These are phyloP conservation scores for Lophium mytilinum DNA, from an alignment of 495 filamentous ascomycete species.

Conservation along the genomic window DNA sequence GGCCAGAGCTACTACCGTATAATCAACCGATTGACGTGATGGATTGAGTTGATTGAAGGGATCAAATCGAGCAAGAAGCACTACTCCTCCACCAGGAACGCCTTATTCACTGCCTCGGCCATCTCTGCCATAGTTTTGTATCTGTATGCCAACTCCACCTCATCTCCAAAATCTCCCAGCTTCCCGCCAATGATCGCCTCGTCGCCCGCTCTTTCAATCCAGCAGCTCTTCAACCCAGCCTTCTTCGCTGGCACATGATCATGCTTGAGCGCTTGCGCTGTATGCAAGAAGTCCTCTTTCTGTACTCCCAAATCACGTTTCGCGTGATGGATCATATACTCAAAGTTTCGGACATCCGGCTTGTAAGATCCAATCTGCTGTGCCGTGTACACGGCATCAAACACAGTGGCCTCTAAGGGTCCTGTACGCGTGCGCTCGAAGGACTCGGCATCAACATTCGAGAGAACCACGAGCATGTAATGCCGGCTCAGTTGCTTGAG, in stretches of 20 bases:
- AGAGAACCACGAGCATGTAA: constrained; percentile 20
- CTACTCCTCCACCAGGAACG: constrained; percentile 1
- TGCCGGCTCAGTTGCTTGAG: constrained; percentile 12
- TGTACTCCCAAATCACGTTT: constrained; percentile 13
- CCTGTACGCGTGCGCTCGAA: neutral
- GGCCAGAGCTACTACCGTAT: too few relatives aligned
- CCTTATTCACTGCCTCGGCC: constrained; percentile 16
- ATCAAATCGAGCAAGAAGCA: too few relatives aligned
- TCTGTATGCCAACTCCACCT: constrained; percentile 6
- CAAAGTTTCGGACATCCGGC: constrained; percentile 17
- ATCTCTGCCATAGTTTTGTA: constrained; percentile 20
- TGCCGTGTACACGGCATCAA: constrained; percentile 16
- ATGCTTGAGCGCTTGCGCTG: constrained; percentile 18
- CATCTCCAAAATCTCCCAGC: constrained; percentile 8
- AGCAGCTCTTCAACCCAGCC: constrained; percentile 10
- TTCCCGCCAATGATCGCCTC: too few relatives aligned
- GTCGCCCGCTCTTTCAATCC: constrained; percentile 13
- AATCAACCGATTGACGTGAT: too few relatives aligned
- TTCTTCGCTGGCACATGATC: constrained; percentile 17
- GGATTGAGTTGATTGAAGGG: too few relatives aligned
- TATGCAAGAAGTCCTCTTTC: constrained; percentile 17
- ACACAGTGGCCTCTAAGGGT: constrained; percentile 7
- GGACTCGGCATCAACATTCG: constrained; percentile 18
- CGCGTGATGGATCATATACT: constrained; percentile 15
- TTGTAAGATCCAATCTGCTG: constrained; percentile 24